These are phyloP conservation scores for Daldinia caldariorum DNA, from an alignment of 495 filamentous ascomycete genomes.

Conservation along the genomic window DNA sequence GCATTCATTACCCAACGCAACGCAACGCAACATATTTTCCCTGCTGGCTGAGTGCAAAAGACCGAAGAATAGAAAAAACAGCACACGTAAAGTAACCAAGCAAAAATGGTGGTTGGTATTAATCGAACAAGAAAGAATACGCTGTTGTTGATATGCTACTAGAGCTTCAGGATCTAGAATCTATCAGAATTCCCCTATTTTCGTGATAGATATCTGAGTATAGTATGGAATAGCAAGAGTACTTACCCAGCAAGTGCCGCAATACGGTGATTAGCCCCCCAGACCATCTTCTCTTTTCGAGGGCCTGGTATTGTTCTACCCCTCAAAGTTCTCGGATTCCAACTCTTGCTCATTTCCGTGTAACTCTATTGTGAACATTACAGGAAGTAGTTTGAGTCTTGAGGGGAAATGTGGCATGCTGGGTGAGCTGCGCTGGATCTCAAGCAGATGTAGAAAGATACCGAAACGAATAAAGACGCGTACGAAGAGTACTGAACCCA, in stretches of 20 bases:
- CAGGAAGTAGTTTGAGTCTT: background rate
- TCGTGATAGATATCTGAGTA: background rate
- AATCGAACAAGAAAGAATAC: background rate
- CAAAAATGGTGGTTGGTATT: background rate
- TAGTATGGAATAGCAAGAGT: background rate
- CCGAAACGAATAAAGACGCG: background rate
- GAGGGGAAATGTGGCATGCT: background rate
- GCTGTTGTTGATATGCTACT: background rate
- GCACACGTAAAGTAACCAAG: background rate
- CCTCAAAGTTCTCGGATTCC: background rate
- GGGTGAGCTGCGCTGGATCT: conserved; percentile 1
- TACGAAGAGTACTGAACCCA: background rate
- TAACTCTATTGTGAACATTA: background rate
- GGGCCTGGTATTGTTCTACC: background rate
- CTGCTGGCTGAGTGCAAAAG: background rate
- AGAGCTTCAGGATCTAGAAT: background rate
- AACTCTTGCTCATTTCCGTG: background rate
- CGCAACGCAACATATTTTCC: background rate
- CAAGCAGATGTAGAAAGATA: background rate
- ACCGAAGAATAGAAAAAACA: background rate
- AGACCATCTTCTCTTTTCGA: background rate
- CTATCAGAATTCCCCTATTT: background rate
- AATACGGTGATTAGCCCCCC: background rate
- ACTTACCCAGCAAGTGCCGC: background rate
- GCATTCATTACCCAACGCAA: too few relatives aligned